Evolutionary conservation across 2,329 filamentous ascomycete genomes (phyloP).

Genomic region (Aspergillus intermedius): DNA sequence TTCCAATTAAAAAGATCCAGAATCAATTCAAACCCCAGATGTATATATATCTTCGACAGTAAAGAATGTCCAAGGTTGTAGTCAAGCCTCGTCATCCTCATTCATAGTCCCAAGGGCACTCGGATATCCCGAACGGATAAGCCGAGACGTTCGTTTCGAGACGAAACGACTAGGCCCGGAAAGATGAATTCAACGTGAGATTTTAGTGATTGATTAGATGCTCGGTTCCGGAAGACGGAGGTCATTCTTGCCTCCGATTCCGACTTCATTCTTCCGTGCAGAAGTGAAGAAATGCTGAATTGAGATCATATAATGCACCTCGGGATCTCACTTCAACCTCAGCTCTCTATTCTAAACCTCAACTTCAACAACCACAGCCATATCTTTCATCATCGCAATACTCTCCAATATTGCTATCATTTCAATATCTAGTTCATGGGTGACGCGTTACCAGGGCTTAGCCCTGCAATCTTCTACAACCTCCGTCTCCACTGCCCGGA

Average conservation of each 20-base stretch:
- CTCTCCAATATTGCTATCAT: neutral
- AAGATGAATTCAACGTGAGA: too few species aligned
- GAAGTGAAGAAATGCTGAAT: too few species aligned
- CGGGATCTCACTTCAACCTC: too few species aligned
- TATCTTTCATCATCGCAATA: neutral
- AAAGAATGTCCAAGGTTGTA: neutral
- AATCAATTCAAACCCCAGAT: too few species aligned
- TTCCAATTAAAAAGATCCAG: too few species aligned
- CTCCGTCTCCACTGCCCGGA: neutral
- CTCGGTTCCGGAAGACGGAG: too few species aligned
- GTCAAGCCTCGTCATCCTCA: too few species aligned
- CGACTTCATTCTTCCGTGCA: neutral
- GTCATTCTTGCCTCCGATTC: too few species aligned
- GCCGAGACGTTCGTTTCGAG: neutral
- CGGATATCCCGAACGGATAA: neutral
- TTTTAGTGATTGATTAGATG: neutral
- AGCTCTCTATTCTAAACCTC: too few species aligned
- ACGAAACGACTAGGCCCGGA: neutral
- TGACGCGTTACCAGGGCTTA: neutral
- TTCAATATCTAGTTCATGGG: neutral
- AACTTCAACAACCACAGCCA: too few species aligned
- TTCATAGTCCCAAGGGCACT: neutral
- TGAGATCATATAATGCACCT: too few species aligned
- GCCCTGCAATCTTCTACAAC: too few species aligned
- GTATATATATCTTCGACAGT: neutral